Conservation (phyloP, 306 rosid species). For the Albizia julibrissin region DNA sequence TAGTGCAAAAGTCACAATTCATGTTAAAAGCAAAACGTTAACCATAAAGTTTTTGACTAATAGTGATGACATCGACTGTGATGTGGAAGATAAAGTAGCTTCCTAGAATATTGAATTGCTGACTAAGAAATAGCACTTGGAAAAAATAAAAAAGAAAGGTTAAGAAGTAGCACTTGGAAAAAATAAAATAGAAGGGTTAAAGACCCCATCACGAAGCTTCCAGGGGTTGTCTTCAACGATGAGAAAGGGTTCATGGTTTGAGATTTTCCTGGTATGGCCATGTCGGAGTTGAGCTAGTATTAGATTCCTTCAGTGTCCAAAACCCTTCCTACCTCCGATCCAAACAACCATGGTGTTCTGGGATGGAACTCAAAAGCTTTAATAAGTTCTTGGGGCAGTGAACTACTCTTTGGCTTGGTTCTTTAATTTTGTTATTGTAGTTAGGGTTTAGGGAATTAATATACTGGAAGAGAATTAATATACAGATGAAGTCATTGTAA, state of each 20-base stretch:
- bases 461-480: not conserved
- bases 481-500: not conserved
- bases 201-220: slow-evolving; percentile 88
- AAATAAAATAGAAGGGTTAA: too few species aligned
- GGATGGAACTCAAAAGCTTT: slow-evolving; percentile 41
- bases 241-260: slow-evolving; percentile 83
- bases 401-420: slow-evolving; percentile 48
- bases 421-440: slow-evolving; percentile 39
- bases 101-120: too few species aligned
- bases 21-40: too few species aligned
- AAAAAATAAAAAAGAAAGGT: too few species aligned
- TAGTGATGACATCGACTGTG: too few species aligned
- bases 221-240: slow-evolving; percentile 78
- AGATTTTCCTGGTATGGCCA: slow-evolving; percentile 83
- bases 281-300: slow-evolving; percentile 77
- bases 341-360: slow-evolving; percentile 20
- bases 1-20: too few species aligned
- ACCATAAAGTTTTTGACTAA: too few species aligned
- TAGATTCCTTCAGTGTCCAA: slow-evolving; percentile 78
- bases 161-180: too few species aligned
- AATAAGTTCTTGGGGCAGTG: slow-evolving; percentile 36
- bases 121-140: too few species aligned
- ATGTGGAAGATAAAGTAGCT: too few species aligned
- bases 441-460: not conserved
- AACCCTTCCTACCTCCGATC: slow-evolving; percentile 63